Conservation (phyloP, 257 asterid genomes). For the Rauvolfia tetraphylla region DNA sequence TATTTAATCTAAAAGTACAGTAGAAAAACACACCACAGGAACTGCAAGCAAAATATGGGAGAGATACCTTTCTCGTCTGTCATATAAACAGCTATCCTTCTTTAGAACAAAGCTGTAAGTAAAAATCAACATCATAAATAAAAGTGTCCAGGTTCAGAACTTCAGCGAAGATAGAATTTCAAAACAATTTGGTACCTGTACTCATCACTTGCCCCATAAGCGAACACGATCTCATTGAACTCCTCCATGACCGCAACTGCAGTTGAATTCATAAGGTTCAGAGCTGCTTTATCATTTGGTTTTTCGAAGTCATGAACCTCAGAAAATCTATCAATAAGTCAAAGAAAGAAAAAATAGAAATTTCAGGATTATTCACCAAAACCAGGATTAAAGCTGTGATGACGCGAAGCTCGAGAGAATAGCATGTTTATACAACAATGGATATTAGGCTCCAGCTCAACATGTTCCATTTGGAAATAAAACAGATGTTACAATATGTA, state of each 20-base stretch:
- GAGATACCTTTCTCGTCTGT: conserved; percentile 63
- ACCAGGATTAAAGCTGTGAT: not conserved
- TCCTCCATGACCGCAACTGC: conserved; percentile 67
- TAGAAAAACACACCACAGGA: not conserved
- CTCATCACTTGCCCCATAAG: conserved; percentile 92
- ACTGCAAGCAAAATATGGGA: conserved; percentile 10
- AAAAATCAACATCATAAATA: conserved; percentile 19
- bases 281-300: conserved; percentile 82
- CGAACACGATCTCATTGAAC: conserved; percentile 68
- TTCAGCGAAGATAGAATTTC: not conserved
- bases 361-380: not conserved
- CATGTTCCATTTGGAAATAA: not conserved
- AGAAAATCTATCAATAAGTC: conserved; percentile 46
- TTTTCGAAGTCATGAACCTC: conserved; percentile 76
- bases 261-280: conserved; percentile 83
- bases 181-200: conserved; percentile 51
- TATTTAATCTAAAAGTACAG: not conserved
- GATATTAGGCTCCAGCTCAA: not conserved
- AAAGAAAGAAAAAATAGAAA: conserved; percentile 11
- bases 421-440: not conserved
- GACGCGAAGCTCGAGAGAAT: not conserved
- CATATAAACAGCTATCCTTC: conserved; percentile 66
- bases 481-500: not conserved
- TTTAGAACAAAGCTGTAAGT: conserved; percentile 72
- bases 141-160: not conserved